Conservation (phyloP, 129 eudicot genomes). For the Centella asiatica region DNA sequence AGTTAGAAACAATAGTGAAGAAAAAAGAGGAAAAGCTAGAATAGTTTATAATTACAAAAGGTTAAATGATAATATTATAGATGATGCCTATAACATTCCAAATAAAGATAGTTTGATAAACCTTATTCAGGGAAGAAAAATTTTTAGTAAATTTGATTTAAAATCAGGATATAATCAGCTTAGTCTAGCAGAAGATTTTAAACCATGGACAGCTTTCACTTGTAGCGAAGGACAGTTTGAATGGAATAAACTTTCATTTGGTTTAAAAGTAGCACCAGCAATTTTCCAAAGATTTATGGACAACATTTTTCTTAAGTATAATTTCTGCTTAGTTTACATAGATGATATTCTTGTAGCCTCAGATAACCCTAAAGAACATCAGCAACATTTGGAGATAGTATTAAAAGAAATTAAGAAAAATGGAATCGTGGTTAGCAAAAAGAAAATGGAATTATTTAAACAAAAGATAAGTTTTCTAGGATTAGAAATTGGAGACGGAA, state of each 20-base stretch:
- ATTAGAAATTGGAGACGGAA: too few species aligned
- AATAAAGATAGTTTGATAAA: neutral
- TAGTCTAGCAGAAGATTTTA: neutral
- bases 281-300: neutral
- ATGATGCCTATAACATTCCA: constrained; percentile 2
- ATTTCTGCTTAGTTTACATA: neutral
- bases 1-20: constrained; percentile 1
- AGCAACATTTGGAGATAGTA: neutral
- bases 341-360: neutral
- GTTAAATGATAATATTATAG: neutral
- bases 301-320: too few species aligned
- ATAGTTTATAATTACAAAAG: neutral
- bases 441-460: too few species aligned
- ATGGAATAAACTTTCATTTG: neutral
- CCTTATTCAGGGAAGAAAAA: neutral
- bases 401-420: too few species aligned
- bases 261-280: neutral
- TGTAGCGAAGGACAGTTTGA: neutral
- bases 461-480: too few species aligned
- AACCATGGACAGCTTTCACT: neutral
- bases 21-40: neutral
- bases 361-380: neutral
- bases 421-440: neutral
- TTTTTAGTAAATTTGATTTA: neutral
- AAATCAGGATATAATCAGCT: neutral